Percentiles rank a stretch among this genome's conserved stretches.
Evolutionary conservation across 225 moss, liverwort and hornwort genomes (phyloP).

Genomic region (Sphagnum tenellum): DNA sequence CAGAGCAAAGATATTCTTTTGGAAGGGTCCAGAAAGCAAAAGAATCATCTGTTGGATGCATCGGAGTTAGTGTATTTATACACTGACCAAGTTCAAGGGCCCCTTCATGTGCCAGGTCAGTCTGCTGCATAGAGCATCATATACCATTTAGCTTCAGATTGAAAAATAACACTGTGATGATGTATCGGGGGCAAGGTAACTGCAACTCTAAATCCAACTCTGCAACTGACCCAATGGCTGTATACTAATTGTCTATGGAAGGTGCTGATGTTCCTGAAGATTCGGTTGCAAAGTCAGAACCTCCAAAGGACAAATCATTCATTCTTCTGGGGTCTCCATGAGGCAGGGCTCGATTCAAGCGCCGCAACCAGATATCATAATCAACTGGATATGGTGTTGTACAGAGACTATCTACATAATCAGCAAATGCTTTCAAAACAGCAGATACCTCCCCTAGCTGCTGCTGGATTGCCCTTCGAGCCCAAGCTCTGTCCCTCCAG

Average conservation of each 20-base stretch:
- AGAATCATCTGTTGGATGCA: too few relatives aligned
- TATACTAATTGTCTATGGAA: conserved; percentile 21
- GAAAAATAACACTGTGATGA: too few relatives aligned
- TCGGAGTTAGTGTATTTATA: too few relatives aligned
- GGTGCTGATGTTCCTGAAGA: conserved; percentile 90
- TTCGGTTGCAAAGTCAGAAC: conserved; percentile 80
- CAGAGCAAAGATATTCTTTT: too few relatives aligned
- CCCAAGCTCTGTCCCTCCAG: conserved; percentile 92
- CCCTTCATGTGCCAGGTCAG: too few relatives aligned
- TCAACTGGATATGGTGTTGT: conserved; percentile 96
- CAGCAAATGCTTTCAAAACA: conserved; percentile 94
- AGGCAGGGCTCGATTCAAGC: conserved; percentile 70
- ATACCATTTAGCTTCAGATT: too few relatives aligned
- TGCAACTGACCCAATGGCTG: too few relatives aligned
- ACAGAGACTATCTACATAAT: conserved; percentile 94
- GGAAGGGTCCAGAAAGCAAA: too few relatives aligned
- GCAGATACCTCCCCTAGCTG: conserved; percentile 88
- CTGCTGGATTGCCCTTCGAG: conserved; percentile 91
- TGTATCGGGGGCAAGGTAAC: too few relatives aligned
- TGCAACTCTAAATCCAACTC: too few relatives aligned
- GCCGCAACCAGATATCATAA: conserved; percentile 94
- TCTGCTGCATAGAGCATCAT: too few relatives aligned
- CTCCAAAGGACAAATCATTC: conserved; percentile 72
- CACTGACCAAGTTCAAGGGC: too few relatives aligned
- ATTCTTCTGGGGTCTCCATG: conserved; percentile 71